Evolutionary conservation across 192 early-diverging fungal genomes (phyloP).

Genomic region (Coemansia sp.): DNA sequence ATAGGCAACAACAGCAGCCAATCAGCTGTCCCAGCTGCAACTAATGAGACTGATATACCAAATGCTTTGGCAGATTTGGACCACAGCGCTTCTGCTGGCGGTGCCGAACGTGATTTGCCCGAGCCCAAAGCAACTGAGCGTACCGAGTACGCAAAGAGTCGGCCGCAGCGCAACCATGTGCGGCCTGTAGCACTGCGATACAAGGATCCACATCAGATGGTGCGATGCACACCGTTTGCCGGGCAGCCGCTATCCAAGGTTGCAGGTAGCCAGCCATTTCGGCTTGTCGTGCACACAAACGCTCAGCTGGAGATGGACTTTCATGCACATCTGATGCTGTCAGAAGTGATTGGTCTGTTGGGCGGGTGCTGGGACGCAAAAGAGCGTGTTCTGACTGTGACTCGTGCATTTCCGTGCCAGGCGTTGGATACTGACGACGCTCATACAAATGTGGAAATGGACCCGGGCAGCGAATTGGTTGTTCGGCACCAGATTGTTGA

Average conservation of each 20-base stretch:
- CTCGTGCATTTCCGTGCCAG: slow-evolving; percentile 71
- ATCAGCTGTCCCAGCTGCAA: not conserved
- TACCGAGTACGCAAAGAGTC: slow-evolving; percentile 51
- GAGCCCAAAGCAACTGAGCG: slow-evolving; percentile 30
- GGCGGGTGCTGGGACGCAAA: slow-evolving; percentile 71
- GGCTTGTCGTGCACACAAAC: slow-evolving; percentile 66
- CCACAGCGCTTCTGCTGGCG: not conserved
- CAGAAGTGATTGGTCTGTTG: slow-evolving; percentile 87
- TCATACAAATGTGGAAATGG: slow-evolving; percentile 85
- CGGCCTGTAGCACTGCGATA: slow-evolving; percentile 30
- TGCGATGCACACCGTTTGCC: slow-evolving; percentile 74
- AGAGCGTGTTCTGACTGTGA: slow-evolving; percentile 56
- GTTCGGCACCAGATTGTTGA: slow-evolving; percentile 71
- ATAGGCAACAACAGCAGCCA: not conserved
- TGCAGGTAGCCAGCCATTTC: slow-evolving; percentile 77
- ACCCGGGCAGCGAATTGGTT: slow-evolving; percentile 74
- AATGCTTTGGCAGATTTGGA: not conserved
- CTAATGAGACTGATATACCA: not conserved
- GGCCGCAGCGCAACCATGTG: slow-evolving; percentile 46
- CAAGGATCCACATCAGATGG: slow-evolving; percentile 74
- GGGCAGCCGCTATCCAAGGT: slow-evolving; percentile 62
- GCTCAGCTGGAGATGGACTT: slow-evolving; percentile 86
- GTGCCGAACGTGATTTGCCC: not conserved
- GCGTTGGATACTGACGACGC: slow-evolving; percentile 69
- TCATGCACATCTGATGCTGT: slow-evolving; percentile 84